phyloP scores from a whole-genome alignment of 257 asterid species.

The Solanum sitiens region DNA sequence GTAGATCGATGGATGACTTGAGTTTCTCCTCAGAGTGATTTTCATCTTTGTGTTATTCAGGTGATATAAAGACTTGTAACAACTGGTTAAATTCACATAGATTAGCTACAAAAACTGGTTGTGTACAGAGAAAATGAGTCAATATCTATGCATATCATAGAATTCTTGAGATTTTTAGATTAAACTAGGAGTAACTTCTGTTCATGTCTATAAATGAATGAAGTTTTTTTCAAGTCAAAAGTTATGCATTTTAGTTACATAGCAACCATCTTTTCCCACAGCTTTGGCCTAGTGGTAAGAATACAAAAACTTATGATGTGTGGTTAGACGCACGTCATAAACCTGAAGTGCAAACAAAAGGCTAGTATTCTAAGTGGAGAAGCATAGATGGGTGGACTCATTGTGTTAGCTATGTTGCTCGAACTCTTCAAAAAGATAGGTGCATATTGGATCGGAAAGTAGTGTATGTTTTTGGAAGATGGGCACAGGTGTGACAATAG shows the following conservation, averaged over 20 bases:
- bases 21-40: slow-evolving; percentile 20
- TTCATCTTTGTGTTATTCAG: not conserved
- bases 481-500: fast-evolving
- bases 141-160: not conserved
- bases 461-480: not conserved
- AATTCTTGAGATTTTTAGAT: not conserved
- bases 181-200: not conserved
- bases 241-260: not conserved
- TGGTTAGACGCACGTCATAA: not conserved
- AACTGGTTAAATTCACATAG: not conserved
- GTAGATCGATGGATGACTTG: slow-evolving; percentile 14
- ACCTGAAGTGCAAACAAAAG: not conserved
- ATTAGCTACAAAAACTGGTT: not conserved
- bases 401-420: not conserved
- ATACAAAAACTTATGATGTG: not conserved
- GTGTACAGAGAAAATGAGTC: not conserved
- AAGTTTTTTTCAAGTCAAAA: not conserved
- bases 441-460: not conserved
- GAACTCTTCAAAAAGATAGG: not conserved
- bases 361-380: not conserved
- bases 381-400: not conserved
- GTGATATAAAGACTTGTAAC: not conserved
- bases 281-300: not conserved
- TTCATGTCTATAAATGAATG: not conserved
- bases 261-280: not conserved